Conservation (phyloP, 768 basidiomycete genomes). For the Termitomyces sp. region DNA sequence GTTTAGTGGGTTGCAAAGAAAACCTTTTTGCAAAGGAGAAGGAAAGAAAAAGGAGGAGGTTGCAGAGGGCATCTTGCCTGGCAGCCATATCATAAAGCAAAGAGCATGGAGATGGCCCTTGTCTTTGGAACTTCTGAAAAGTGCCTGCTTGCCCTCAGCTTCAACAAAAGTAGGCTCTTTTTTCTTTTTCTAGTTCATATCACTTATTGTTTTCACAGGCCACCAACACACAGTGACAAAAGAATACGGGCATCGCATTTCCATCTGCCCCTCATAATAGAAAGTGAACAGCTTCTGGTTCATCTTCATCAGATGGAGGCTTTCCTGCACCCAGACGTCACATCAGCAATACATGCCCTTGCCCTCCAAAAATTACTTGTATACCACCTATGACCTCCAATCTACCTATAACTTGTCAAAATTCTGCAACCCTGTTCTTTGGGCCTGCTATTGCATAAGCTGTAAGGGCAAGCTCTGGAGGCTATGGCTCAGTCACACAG, state of each 20-base stretch:
- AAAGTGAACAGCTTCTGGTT: constrained; percentile 25
- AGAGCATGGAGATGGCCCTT: constrained; percentile 70
- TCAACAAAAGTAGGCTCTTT: constrained; percentile 30
- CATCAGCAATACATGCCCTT: constrained; percentile 31
- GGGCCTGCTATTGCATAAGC: constrained; percentile 55
- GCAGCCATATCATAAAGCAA: constrained; percentile 70
- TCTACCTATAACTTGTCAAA: constrained; percentile 40
- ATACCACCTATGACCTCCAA: constrained; percentile 17
- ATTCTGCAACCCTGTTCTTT: constrained; percentile 66
- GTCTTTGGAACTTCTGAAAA: constrained; percentile 58
- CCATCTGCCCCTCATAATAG: constrained; percentile 37
- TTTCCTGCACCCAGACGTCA: constrained; percentile 54
- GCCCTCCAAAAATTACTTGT: constrained; percentile 10
- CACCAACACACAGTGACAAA: constrained; percentile 3
- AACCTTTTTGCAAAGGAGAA: constrained; percentile 29
- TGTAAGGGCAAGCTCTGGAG: too few species aligned
- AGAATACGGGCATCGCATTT: constrained; percentile 24
- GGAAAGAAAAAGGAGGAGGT: constrained; percentile 50
- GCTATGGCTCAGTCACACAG: too few species aligned
- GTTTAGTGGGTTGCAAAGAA: constrained; percentile 25
- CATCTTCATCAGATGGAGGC: constrained; percentile 43
- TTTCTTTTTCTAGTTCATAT: not conserved
- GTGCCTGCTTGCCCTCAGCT: constrained; percentile 38
- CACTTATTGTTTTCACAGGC: not conserved
- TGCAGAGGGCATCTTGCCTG: constrained; percentile 66